These are phyloP conservation scores for Acorus gramineus DNA, from an alignment of 106 monocot species.

Conservation along the genomic window DNA sequence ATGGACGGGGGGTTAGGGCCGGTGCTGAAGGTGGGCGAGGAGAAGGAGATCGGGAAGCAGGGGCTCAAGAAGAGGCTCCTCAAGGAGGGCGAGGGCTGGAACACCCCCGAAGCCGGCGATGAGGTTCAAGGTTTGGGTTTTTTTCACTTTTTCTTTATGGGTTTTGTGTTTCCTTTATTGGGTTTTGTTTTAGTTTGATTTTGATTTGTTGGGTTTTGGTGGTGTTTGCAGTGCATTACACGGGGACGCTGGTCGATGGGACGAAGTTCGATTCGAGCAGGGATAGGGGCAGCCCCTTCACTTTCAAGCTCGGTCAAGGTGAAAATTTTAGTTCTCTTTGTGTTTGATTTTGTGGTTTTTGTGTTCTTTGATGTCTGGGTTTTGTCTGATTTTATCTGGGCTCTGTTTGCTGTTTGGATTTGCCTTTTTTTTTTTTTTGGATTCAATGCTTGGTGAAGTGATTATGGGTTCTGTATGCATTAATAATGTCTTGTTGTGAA, in stretches of 20 bases:
- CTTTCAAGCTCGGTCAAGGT: constrained; percentile 89
- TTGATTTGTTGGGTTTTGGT: not conserved
- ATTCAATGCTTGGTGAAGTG: too few relatives aligned
- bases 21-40: constrained; percentile 64
- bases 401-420: too few relatives aligned
- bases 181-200: not conserved
- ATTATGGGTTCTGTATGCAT: too few relatives aligned
- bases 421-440: too few relatives aligned
- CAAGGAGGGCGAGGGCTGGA: constrained; percentile 81
- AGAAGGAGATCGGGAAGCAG: constrained; percentile 84
- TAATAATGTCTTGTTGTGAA: too few relatives aligned
- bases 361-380: too few relatives aligned
- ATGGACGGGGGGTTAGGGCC: not conserved
- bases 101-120: constrained; percentile 76
- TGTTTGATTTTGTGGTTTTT: not conserved
- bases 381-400: too few relatives aligned
- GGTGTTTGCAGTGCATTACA: constrained; percentile 69
- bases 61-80: constrained; percentile 87
- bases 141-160: not conserved
- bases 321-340: not conserved
- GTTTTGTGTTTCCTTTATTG: not conserved
- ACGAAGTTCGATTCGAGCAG: constrained; percentile 90
- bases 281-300: constrained; percentile 71
- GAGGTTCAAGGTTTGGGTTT: constrained; percentile 66
- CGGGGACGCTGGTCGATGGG: constrained; percentile 82